A percentile compares a stretch with the other conserved stretches of the same genome.
phyloP scores from a whole-genome alignment of 352 stramenopile species.

The Peronospora destructor region DNA sequence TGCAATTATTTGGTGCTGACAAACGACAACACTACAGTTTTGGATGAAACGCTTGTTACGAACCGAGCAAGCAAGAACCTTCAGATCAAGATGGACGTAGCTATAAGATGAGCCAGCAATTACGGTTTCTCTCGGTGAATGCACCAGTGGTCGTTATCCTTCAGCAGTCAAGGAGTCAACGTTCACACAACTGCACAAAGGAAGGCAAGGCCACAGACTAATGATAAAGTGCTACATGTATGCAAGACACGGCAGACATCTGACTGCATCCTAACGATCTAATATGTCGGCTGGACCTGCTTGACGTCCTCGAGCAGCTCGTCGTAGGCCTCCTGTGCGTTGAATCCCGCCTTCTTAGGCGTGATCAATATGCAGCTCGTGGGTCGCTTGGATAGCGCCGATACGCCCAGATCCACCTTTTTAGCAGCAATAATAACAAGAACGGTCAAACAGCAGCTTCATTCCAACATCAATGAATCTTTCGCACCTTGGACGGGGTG shows the following conservation, averaged over 20 bases:
- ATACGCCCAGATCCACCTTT: conserved; percentile 90
- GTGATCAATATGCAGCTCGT: conserved; percentile 98
- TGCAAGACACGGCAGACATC: conserved; percentile 19
- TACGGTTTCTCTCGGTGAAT: neutral
- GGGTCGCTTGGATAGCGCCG: conserved; percentile 95
- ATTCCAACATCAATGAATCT: neutral
- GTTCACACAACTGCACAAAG: conserved; percentile 15
- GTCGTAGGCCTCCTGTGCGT: conserved; percentile 84
- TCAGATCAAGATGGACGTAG: conserved; percentile 1
- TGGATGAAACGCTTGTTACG: conserved; percentile 1
- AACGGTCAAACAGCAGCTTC: neutral
- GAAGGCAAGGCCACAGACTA: conserved; percentile 8
- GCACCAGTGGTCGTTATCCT: conserved; percentile 6
- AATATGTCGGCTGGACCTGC: conserved; percentile 82
- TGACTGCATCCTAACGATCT: conserved; percentile 28
- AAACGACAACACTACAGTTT: conserved; percentile 9
- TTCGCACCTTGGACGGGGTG: conserved; percentile 91
- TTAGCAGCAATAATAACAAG: conserved; percentile 10
- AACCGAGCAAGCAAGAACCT: neutral
- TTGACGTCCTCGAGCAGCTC: conserved; percentile 87
- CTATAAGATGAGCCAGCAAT: conserved; percentile 8
- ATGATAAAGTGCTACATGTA: conserved; percentile 41
- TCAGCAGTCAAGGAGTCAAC: conserved; percentile 20
- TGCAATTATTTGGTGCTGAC: neutral
- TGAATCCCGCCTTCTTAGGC: conserved; percentile 87